Evolutionary conservation across 768 basidiomycete species (phyloP).

Genomic region (Kwoniella botswanensis): DNA sequence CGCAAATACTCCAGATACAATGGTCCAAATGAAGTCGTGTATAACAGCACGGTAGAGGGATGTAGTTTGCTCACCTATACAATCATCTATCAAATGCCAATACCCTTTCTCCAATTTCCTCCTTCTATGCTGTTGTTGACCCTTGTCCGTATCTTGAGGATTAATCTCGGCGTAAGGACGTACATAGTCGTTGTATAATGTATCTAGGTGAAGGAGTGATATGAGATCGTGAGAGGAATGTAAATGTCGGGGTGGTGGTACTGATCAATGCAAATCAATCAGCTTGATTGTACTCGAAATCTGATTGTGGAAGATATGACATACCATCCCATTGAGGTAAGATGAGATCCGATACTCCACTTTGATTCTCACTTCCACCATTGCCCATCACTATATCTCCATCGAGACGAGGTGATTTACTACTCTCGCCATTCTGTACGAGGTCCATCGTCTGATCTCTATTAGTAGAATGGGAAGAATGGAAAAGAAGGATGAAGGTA

Average conservation of each 20-base stretch:
- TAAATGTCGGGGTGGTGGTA: conserved; percentile 36
- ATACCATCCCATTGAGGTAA: conserved; percentile 46
- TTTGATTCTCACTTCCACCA: background rate
- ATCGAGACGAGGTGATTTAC: conserved; percentile 23
- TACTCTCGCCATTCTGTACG: conserved; percentile 42
- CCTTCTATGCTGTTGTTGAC: conserved; percentile 10
- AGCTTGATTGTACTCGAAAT: background rate
- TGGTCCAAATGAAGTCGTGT: no score
- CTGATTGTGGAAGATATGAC: background rate
- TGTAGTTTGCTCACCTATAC: conserved; percentile 36
- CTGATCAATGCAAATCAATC: background rate
- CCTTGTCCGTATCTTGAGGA: conserved; percentile 13
- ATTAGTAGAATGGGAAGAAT: background rate
- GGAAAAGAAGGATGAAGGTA: background rate
- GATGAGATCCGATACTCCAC: conserved; percentile 28
- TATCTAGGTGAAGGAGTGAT: conserved; percentile 42
- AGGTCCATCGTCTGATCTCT: conserved; percentile 28
- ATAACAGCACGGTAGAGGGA: no score
- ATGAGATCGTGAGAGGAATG: conserved; percentile 46
- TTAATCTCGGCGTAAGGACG: conserved; percentile 37
- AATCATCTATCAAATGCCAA: conserved; percentile 43
- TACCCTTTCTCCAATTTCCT: conserved; percentile 48
- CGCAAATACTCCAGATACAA: no score
- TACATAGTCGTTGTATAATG: conserved; percentile 47
- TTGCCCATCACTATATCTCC: conserved; percentile 8